A percentile compares a stretch with the other conserved stretches of the same genome.
phyloP scores from a whole-genome alignment of 2,329 filamentous ascomycete genomes.

The Penicillium sp. region DNA sequence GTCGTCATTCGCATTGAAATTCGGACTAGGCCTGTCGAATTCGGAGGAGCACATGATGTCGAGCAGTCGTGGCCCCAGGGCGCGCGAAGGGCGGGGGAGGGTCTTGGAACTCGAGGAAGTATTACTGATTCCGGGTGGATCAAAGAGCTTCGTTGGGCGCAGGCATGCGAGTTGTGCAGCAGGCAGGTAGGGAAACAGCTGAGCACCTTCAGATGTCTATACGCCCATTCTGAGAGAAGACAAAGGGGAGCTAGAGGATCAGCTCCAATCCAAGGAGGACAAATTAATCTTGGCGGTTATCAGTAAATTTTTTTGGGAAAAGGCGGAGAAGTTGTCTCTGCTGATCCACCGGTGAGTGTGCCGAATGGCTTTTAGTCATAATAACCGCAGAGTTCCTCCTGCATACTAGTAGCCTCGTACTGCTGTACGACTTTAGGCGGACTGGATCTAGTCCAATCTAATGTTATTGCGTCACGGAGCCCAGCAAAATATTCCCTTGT shows the following conservation, averaged over 20 bases:
- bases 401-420: too few relatives aligned
- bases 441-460: too few relatives aligned
- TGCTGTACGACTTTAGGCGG: too few relatives aligned
- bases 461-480: too few relatives aligned
- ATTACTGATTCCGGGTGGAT: neutral
- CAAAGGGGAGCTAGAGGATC: neutral
- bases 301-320: constrained; percentile 1
- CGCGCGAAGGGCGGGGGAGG: neutral
- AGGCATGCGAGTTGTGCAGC: neutral
- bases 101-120: neutral
- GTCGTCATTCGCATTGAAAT: constrained; percentile 26
- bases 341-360: constrained; percentile 12
- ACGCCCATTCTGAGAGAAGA: neutral
- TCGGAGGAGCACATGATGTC: constrained; percentile 25
- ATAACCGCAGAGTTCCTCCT: too few relatives aligned
- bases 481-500: too few relatives aligned
- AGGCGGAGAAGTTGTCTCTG: constrained; percentile 4
- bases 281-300: neutral
- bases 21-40: constrained; percentile 14
- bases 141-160: neutral
- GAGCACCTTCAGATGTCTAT: neutral
- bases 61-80: neutral
- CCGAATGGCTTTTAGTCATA: neutral
- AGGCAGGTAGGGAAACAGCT: neutral
- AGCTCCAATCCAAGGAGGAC: neutral